These are phyloP conservation scores for Colletotrichum higginsianum DNA, from an alignment of 2,329 filamentous ascomycete genomes.

Conservation along the genomic window DNA sequence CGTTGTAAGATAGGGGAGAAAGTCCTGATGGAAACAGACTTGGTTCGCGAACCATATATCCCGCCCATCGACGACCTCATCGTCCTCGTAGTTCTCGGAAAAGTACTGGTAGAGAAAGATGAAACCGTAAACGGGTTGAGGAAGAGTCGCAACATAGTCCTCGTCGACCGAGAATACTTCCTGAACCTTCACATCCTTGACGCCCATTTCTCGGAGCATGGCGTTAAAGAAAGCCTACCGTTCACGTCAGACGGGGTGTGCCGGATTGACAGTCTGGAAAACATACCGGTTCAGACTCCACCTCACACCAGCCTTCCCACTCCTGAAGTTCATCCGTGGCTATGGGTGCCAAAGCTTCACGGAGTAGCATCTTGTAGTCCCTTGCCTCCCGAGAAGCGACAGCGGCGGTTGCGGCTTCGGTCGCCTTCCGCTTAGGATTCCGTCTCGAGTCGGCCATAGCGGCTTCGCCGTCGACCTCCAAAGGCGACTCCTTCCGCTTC, in stretches of 20 bases:
- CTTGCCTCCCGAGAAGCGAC: conserved; percentile 12
- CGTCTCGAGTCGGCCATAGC: conserved; percentile 47
- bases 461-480: conserved; percentile 7
- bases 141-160: conserved; percentile 72
- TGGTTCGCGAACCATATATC: conserved; percentile 96
- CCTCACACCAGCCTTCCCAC: conserved; percentile 84
- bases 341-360: conserved; percentile 63
- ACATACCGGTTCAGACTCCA: conserved; percentile 90
- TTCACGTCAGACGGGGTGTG: neutral
- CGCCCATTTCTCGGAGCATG: conserved; percentile 85
- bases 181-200: conserved; percentile 79
- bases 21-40: conserved; percentile 57
- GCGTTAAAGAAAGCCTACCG: conserved; percentile 85
- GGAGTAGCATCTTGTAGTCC: conserved; percentile 58
- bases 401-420: conserved; percentile 48
- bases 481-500: conserved; percentile 36
- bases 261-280: neutral
- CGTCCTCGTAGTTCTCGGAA: conserved; percentile 68
- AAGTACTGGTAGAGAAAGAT: conserved; percentile 88
- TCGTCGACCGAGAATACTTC: conserved; percentile 84
- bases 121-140: conserved; percentile 86
- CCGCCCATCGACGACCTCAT: conserved; percentile 62
- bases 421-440: conserved; percentile 63
- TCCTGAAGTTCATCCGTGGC: conserved; percentile 67
- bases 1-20: neutral